These are phyloP conservation scores for Rhododendron molle DNA, from an alignment of 148 eudicot genomes.

Conservation along the genomic window DNA sequence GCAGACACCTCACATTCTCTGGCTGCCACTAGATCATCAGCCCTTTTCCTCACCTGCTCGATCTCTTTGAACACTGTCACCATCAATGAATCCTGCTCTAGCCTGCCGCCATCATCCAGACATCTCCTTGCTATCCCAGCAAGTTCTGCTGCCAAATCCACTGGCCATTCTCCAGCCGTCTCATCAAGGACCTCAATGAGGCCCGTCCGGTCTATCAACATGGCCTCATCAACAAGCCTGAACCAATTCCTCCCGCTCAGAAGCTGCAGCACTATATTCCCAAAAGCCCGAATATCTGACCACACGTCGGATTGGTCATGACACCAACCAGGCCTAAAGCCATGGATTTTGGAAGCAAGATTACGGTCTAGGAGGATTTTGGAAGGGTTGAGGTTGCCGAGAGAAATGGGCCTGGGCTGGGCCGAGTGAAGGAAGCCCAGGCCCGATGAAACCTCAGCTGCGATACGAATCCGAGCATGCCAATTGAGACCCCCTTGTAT, in stretches of 20 bases:
- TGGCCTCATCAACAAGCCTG: constrained; percentile 20
- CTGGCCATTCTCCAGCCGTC: constrained; percentile 67
- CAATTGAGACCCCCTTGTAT: constrained; percentile 38
- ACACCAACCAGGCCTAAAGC: constrained; percentile 23
- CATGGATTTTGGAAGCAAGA: constrained; percentile 45
- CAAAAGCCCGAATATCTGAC: constrained; percentile 46
- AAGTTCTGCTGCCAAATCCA: constrained; percentile 49
- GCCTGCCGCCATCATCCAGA: constrained; percentile 21
- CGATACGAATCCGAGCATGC: constrained; percentile 57
- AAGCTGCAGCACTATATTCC: constrained; percentile 63
- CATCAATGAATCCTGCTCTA: constrained; percentile 19
- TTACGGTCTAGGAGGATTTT: constrained; percentile 55
- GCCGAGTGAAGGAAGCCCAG: constrained; percentile 60
- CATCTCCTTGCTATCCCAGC: constrained; percentile 47
- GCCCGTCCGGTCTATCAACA: constrained; percentile 13
- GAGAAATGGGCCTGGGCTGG: constrained; percentile 50
- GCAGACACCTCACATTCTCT: constrained; percentile 20
- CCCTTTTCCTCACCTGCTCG: constrained; percentile 40
- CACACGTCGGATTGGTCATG: constrained; percentile 18
- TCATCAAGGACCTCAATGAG: constrained; percentile 37
- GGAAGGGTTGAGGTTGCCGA: constrained; percentile 50
- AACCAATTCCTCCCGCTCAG: constrained; percentile 55
- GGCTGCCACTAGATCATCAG: constrained; percentile 36
- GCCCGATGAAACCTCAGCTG: constrained; percentile 52
- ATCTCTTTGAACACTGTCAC: constrained; percentile 33